Conservation (phyloP, 768 basidiomycete genomes). For the Russula ochroleuca region DNA sequence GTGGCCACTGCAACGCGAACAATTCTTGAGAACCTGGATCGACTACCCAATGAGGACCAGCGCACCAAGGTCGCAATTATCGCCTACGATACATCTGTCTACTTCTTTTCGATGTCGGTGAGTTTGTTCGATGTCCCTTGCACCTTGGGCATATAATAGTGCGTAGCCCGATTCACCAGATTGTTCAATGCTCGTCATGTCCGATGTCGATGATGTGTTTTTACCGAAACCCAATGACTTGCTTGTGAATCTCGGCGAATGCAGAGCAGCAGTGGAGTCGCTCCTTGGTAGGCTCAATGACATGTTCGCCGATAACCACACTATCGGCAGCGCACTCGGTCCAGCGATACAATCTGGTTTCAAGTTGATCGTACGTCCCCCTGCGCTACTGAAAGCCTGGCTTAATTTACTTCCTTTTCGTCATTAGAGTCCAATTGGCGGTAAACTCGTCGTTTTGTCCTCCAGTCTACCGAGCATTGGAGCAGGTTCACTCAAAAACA, state of each 20-base stretch:
- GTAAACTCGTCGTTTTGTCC: conserved; percentile 86
- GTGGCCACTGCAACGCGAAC: conserved; percentile 97
- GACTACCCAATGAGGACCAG: conserved; percentile 91
- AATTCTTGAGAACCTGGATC: conserved; percentile 90
- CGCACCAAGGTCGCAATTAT: conserved; percentile 91
- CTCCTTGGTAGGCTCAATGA: conserved; percentile 82
- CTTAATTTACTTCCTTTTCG: conserved; percentile 8
- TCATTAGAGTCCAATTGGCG: conserved; percentile 84
- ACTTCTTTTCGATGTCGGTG: conserved; percentile 94
- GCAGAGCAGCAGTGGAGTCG: conserved; percentile 70
- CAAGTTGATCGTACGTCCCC: conserved; percentile 73
- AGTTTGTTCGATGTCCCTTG: conserved; percentile 32
- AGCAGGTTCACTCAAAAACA: conserved; percentile 87
- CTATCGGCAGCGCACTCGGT: conserved; percentile 89
- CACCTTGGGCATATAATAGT: background rate
- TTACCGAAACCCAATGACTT: conserved; percentile 94
- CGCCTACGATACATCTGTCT: conserved; percentile 86
- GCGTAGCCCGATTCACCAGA: conserved; percentile 64
- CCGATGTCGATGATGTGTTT: conserved; percentile 96
- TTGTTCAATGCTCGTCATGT: conserved; percentile 93
- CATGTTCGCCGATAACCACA: conserved; percentile 97
- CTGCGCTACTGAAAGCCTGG: background rate
- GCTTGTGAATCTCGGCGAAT: conserved; percentile 90
- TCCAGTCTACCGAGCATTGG: conserved; percentile 85
- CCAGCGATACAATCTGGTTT: conserved; percentile 94